Conservation (phyloP, 768 basidiomycete genomes). For the Botryobasidium botryosum region DNA sequence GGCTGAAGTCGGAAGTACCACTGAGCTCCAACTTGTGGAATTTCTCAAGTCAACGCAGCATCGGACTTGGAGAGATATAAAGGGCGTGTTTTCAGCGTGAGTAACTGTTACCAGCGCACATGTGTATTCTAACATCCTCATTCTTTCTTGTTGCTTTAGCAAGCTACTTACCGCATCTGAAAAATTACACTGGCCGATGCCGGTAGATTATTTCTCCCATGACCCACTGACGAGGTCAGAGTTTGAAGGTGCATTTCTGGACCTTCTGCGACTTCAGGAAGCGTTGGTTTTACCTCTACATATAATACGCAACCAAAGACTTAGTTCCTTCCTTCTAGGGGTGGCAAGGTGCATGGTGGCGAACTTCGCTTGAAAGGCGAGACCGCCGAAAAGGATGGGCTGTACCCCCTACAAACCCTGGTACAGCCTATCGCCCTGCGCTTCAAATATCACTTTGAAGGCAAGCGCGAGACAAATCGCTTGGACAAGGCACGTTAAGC, state of each 20-base stretch:
- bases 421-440: constrained; percentile 68
- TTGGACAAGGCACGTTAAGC: constrained; percentile 58
- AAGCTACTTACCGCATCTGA: constrained; percentile 48
- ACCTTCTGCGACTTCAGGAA: constrained; percentile 58
- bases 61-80: constrained; percentile 65
- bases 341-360: constrained; percentile 12
- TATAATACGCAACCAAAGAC: background rate
- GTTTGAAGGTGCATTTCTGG: constrained; percentile 67
- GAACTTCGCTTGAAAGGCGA: constrained; percentile 13
- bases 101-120: constrained; percentile 20
- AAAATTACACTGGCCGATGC: constrained; percentile 68
- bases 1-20: constrained; percentile 21
- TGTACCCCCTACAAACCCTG: constrained; percentile 76
- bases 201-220: constrained; percentile 43
- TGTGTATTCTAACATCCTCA: background rate
- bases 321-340: constrained; percentile 1
- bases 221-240: constrained; percentile 32
- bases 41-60: constrained; percentile 49
- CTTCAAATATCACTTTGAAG: constrained; percentile 93
- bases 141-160: constrained; percentile 25
- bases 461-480: constrained; percentile 69
- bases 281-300: constrained; percentile 34
- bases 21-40: constrained; percentile 41
- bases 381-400: constrained; percentile 26
- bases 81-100: constrained; percentile 42